phyloP scores from a whole-genome alignment of 2,329 filamentous ascomycete species.

The Penicillium sp. region DNA sequence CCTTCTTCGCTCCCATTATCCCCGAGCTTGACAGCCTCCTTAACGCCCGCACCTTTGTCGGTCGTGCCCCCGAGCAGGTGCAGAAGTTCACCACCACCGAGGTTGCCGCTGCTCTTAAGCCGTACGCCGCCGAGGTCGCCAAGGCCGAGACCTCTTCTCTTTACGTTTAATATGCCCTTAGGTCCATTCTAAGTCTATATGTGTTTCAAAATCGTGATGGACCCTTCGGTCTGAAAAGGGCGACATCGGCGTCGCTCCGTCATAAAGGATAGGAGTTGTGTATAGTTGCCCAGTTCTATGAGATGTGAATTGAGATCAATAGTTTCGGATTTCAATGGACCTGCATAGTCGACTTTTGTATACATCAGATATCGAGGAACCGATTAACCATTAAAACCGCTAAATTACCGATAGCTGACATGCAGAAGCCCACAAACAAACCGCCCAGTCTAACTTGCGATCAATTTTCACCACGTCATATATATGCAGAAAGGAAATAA shows the following conservation, averaged over 20 bases:
- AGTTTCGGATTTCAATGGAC: background rate
- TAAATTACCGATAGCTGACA: background rate
- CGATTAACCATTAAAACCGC: background rate
- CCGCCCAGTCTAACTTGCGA: background rate
- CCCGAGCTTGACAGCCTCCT: constrained; percentile 67
- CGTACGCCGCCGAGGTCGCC: constrained; percentile 44
- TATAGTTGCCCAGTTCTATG: constrained; percentile 15
- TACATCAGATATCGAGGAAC: background rate
- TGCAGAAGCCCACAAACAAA: background rate
- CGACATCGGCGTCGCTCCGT: background rate
- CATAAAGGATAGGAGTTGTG: constrained; percentile 19
- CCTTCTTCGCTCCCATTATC: constrained; percentile 73
- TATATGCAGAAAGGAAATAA: background rate
- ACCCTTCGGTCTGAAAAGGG: background rate
- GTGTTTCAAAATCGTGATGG: background rate
- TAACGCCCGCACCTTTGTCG: constrained; percentile 61
- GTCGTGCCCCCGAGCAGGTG: constrained; percentile 56
- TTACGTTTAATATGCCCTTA: constrained; percentile 34
- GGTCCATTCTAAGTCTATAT: background rate
- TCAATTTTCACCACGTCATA: background rate
- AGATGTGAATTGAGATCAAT: constrained; percentile 16
- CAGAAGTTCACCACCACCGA: constrained; percentile 53
- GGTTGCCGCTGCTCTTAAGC: constrained; percentile 48
- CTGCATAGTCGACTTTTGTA: background rate
- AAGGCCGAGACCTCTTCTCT: constrained; percentile 41